phyloP scores from a whole-genome alignment of 495 filamentous ascomycete species.

The Daldinia grandis region DNA sequence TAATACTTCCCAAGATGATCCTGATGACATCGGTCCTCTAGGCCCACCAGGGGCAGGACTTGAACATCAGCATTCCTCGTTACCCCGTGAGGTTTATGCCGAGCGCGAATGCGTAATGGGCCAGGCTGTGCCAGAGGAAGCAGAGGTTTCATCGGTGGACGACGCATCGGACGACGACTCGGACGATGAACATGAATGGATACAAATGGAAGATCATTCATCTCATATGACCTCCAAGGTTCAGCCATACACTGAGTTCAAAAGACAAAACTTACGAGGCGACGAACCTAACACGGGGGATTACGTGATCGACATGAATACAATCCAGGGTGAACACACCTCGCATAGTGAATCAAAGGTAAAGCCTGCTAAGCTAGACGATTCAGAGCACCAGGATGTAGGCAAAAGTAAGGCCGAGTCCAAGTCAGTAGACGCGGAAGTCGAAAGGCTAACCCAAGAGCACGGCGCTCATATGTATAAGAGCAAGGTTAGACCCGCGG shows the following conservation, averaged over 20 bases:
- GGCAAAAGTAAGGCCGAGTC: conserved; percentile 24
- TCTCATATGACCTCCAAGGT: conserved; percentile 40
- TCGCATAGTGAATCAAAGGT: conserved; percentile 20
- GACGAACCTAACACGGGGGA: conserved; percentile 22
- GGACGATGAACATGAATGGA: conserved; percentile 27
- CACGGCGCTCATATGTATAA: conserved; percentile 19
- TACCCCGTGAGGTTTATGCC: conserved; percentile 35
- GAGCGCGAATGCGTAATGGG: conserved; percentile 47
- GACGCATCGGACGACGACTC: conserved; percentile 26
- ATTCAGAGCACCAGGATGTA: conserved; percentile 29
- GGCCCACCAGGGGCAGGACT: conserved; percentile 34
- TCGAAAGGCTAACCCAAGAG: neutral
- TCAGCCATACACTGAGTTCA: conserved; percentile 21
- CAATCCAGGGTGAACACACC: conserved; percentile 12
- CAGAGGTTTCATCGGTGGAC: conserved; percentile 24
- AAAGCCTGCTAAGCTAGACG: conserved; percentile 10
- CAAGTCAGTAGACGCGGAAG: conserved; percentile 12
- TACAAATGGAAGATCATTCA: conserved; percentile 25
- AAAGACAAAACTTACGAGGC: conserved; percentile 5
- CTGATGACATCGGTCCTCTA: conserved; percentile 34
- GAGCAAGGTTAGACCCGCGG: conserved; percentile 28
- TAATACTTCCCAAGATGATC: conserved; percentile 22
- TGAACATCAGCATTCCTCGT: conserved; percentile 29
- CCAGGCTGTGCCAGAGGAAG: conserved; percentile 45
- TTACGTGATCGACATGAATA: conserved; percentile 32